These are phyloP conservation scores for Periconia macrospinosa DNA, from an alignment of 2,329 filamentous ascomycete genomes.

Conservation along the genomic window DNA sequence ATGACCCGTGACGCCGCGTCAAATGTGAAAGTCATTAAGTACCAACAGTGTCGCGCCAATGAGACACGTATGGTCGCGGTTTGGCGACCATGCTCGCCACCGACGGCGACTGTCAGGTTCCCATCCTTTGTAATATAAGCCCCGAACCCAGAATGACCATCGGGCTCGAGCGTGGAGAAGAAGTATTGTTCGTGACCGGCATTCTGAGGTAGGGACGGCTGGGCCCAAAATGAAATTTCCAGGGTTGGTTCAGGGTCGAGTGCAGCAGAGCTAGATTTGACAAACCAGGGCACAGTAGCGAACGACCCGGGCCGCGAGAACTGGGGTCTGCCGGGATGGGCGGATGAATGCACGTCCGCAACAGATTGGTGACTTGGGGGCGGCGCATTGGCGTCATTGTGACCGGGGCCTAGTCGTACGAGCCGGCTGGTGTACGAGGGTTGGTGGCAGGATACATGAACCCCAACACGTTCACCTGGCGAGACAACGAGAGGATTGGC, in stretches of 20 bases:
- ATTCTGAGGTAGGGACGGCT: slow-evolving; percentile 6
- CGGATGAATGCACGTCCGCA: slow-evolving; percentile 4
- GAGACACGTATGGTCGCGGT: neutral
- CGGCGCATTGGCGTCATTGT: slow-evolving; percentile 12
- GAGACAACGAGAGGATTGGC: slow-evolving; percentile 21
- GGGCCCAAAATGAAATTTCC: slow-evolving; percentile 9
- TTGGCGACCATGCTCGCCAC: neutral
- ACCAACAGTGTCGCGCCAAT: slow-evolving; percentile 2
- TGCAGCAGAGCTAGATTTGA: neutral
- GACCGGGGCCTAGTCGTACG: slow-evolving; percentile 10
- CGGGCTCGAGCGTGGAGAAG: slow-evolving; percentile 9
- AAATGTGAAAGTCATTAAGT: slow-evolving; percentile 3
- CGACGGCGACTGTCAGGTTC: slow-evolving; percentile 1
- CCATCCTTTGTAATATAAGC: slow-evolving; percentile 1
- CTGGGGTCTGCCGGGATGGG: slow-evolving; percentile 8
- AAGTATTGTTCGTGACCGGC: slow-evolving; percentile 11
- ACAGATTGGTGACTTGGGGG: slow-evolving; percentile 9
- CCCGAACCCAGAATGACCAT: neutral
- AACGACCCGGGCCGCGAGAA: slow-evolving; percentile 11
- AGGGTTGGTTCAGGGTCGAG: neutral
- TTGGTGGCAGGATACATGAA: slow-evolving; percentile 15
- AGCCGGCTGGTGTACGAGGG: slow-evolving; percentile 5
- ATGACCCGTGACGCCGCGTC: neutral
- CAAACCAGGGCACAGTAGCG: slow-evolving; percentile 4
- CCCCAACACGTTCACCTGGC: slow-evolving; percentile 18